Percentiles rank a stretch among this genome's conserved stretches.
phyloP scores from a whole-genome alignment of 1,284 basidiomycete species.

The Cutaneotrichosporon mucoides region DNA sequence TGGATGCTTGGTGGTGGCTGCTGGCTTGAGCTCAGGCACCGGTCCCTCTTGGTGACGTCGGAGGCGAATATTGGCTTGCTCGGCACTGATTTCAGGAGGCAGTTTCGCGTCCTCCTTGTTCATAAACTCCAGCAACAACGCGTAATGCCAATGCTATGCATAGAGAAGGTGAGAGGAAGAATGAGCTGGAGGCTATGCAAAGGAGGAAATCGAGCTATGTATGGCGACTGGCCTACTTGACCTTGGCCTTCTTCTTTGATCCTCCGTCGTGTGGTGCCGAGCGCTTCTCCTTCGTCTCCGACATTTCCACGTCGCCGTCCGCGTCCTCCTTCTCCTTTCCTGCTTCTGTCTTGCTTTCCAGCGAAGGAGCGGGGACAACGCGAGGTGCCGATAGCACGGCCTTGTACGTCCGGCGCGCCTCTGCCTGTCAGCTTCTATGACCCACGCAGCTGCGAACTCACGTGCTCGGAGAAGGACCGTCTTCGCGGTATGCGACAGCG shows the following conservation, averaged over 20 bases:
- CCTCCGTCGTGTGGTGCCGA: neutral
- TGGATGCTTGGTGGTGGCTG: neutral
- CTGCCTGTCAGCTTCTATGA: conserved; percentile 18
- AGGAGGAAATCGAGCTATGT: neutral
- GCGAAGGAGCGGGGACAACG: conserved; percentile 26
- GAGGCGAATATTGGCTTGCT: too few relatives aligned
- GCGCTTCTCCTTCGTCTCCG: neutral
- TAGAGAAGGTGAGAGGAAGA: neutral
- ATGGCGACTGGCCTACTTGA: conserved; percentile 1
- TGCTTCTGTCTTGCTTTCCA: neutral
- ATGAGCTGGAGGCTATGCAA: neutral
- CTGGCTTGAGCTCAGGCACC: neutral
- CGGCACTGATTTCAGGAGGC: neutral
- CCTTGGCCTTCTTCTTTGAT: conserved; percentile 15
- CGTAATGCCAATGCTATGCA: conserved; percentile 8
- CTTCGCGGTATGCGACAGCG: conserved; percentile 38
- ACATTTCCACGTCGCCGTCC: neutral
- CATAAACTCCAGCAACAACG: neutral
- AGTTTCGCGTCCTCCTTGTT: neutral
- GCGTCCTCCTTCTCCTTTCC: neutral
- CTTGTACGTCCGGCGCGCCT: conserved; percentile 45
- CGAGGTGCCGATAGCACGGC: conserved; percentile 40
- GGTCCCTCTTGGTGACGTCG: too few relatives aligned
- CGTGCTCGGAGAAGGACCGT: conserved; percentile 45
- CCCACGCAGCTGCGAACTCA: conserved; percentile 17